Conservation (phyloP, 2,329 filamentous ascomycete species). For the Chalara sp. region DNA sequence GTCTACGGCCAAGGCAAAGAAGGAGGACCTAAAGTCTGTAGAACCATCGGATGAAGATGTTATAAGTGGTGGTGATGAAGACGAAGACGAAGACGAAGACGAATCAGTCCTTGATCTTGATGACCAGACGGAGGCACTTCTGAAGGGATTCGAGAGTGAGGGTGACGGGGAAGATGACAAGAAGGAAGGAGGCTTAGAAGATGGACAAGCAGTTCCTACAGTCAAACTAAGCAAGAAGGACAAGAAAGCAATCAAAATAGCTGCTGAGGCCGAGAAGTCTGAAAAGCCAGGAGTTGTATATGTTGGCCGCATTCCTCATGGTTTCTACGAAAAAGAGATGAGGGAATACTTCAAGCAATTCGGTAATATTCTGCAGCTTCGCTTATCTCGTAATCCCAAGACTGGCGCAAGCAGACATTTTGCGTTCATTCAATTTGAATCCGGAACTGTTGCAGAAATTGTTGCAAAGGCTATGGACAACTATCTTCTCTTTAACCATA, state of each 20-base stretch:
- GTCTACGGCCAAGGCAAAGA: conserved; percentile 16
- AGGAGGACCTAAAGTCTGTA: conserved; percentile 8
- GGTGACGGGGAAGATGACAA: conserved; percentile 37
- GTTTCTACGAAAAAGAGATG: conserved; percentile 98
- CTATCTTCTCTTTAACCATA: conserved; percentile 91
- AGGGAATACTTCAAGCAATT: conserved; percentile 91
- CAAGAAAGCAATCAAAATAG: conserved; percentile 41
- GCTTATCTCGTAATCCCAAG: conserved; percentile 85
- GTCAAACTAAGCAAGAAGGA: conserved; percentile 38
- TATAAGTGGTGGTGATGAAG: conserved; percentile 3
- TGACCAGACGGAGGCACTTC: conserved; percentile 45
- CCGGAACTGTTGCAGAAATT: conserved; percentile 75
- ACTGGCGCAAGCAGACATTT: conserved; percentile 91
- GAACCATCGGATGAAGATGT: conserved; percentile 4
- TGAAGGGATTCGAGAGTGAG: conserved; percentile 49
- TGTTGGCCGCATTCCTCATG: conserved; percentile 83
- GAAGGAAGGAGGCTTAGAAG: conserved; percentile 35
- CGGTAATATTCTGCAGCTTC: conserved; percentile 68
- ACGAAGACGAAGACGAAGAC: conserved; percentile 12
- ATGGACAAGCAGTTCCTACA: conserved; percentile 35
- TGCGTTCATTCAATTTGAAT: conserved; percentile 85
- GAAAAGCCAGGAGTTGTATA: conserved; percentile 75
- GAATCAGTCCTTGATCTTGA: conserved; percentile 31
- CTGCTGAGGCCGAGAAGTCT: conserved; percentile 32
- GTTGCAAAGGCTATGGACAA: conserved; percentile 96